Evolutionary conservation across 345 rosid species (phyloP).

Genomic region (Euphorbia lathyris): DNA sequence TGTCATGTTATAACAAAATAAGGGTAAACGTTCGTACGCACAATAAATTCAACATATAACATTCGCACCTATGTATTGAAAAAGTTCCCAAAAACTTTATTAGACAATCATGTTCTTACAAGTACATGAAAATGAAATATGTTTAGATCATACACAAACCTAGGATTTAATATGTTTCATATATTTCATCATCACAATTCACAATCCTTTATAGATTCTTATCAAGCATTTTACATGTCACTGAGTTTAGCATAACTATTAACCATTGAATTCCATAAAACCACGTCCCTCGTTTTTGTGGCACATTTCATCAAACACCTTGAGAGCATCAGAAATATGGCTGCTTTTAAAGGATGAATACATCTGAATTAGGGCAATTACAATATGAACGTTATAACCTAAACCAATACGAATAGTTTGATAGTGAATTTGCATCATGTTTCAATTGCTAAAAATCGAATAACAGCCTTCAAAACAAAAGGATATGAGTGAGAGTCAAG

Average conservation of each 20-base stretch:
- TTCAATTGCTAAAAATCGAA: slow-evolving; percentile 30
- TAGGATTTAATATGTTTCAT: no score
- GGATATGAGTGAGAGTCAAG: slow-evolving; percentile 75
- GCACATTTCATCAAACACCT: slow-evolving; percentile 53
- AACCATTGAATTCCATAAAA: slow-evolving; percentile 64
- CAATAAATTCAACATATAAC: no score
- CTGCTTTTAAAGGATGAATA: slow-evolving; percentile 38
- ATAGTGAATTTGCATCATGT: slow-evolving; percentile 49
- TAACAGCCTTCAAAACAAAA: slow-evolving; percentile 48
- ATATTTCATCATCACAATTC: no score
- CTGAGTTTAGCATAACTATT: slow-evolving; percentile 47
- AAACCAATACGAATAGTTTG: slow-evolving; percentile 51
- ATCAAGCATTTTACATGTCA: slow-evolving; percentile 43
- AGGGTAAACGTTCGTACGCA: no score
- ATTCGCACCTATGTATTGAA: no score
- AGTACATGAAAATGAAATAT: no score
- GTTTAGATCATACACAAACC: no score
- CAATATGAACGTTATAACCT: slow-evolving; percentile 37
- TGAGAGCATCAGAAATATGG: slow-evolving; percentile 39
- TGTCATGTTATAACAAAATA: no score
- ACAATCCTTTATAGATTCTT: no score
- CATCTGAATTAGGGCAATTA: slow-evolving; percentile 55
- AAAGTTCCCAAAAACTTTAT: no score
- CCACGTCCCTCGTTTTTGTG: slow-evolving; percentile 19
- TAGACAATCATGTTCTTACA: no score